Evolutionary conservation across 2,329 filamentous ascomycete species (phyloP).

Genomic region (Fusarium virguliforme): DNA sequence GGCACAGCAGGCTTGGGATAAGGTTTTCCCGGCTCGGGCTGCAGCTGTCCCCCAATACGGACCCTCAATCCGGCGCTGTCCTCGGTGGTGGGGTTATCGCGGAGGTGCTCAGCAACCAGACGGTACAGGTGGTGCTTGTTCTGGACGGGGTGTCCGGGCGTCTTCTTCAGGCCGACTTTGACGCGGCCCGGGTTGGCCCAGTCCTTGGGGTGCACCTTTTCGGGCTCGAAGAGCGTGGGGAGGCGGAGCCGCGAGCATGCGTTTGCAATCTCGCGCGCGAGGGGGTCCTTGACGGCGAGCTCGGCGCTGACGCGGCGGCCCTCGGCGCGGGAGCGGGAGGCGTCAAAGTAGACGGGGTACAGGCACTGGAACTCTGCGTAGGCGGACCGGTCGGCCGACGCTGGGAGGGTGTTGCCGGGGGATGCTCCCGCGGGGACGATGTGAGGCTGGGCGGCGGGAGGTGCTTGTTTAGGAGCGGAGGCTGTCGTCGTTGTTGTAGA

Average conservation of each 20-base stretch:
- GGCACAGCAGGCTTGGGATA: conserved; percentile 83
- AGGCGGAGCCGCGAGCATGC: conserved; percentile 83
- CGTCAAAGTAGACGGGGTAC: conserved; percentile 97
- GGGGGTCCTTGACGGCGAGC: conserved; percentile 85
- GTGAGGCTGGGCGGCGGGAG: conserved; percentile 52
- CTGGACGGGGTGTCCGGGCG: conserved; percentile 64
- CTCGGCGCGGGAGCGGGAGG: conserved; percentile 78
- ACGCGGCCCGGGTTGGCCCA: conserved; percentile 97
- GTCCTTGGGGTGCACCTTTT: conserved; percentile 94
- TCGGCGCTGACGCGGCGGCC: conserved; percentile 83
- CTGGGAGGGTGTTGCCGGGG: conserved; percentile 50
- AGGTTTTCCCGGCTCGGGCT: conserved; percentile 73
- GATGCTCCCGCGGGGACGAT: conserved; percentile 53
- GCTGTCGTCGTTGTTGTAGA: conserved; percentile 45
- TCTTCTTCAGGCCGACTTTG: conserved; percentile 76
- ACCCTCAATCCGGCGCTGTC: conserved; percentile 78
- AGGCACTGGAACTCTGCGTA: conserved; percentile 89
- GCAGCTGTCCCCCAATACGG: conserved; percentile 80
- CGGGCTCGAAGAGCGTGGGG: conserved; percentile 86
- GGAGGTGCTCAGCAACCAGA: conserved; percentile 83
- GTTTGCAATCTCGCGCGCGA: conserved; percentile 90
- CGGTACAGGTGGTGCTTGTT: conserved; percentile 91
- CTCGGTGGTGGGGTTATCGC: conserved; percentile 83
- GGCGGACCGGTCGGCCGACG: conserved; percentile 65
- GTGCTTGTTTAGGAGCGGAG: conserved; percentile 46